Percentiles rank a stretch among this genome's conserved stretches.
These are phyloP conservation scores for Nyctanthes arbortristis DNA, from an alignment of 257 asterid species.

Conservation along the genomic window DNA sequence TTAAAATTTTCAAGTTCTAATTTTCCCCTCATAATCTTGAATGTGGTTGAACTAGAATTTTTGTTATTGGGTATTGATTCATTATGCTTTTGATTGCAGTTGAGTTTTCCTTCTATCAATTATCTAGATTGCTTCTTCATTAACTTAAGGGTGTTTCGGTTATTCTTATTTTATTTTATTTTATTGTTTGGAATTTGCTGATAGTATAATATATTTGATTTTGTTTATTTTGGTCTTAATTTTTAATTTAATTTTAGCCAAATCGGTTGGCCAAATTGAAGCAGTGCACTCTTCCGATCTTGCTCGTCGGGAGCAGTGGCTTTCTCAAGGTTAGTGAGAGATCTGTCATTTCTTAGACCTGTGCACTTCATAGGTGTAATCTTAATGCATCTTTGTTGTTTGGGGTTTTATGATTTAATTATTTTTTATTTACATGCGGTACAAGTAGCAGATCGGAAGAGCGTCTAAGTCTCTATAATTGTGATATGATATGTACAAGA, in stretches of 20 bases:
- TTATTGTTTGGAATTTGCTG: background rate
- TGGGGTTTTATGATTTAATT: background rate
- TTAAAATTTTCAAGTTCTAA: background rate
- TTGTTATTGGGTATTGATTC: background rate
- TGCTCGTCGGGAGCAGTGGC: constrained; percentile 98
- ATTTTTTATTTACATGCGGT: constrained; percentile 2
- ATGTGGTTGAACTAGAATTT: no score
- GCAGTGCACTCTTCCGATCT: constrained; percentile 94
- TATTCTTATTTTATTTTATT: background rate
- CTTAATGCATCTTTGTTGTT: background rate
- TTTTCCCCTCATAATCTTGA: background rate
- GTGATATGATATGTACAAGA: no score
- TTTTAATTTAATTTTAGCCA: constrained; percentile 41
- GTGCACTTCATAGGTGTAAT: no score
- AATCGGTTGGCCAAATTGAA: constrained; percentile 92
- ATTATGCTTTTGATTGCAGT: background rate
- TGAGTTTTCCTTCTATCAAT: background rate
- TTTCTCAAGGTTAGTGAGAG: constrained; percentile 76
- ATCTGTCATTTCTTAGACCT: constrained; percentile 9
- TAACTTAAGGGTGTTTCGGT: background rate
- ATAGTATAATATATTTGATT: background rate
- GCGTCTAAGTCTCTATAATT: no score
- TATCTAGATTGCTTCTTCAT: background rate
- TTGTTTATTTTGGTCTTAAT: background rate
- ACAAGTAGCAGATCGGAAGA: no score